phyloP scores from a whole-genome alignment of 768 basidiomycete genomes.

The Punctularia strigosozonata region DNA sequence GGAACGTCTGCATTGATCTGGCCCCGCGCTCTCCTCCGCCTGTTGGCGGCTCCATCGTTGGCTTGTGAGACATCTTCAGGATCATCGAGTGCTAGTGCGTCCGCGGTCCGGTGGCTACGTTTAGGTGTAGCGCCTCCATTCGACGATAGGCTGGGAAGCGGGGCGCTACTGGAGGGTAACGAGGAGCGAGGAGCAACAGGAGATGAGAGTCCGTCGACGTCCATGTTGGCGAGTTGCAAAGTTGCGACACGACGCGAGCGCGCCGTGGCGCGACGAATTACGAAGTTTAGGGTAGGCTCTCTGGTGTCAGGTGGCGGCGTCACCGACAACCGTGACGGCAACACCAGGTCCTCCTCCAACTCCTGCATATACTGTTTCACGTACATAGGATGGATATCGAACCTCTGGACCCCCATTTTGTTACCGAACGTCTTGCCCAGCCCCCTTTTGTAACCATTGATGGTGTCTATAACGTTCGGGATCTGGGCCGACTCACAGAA shows the following conservation, averaged over 20 bases:
- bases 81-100: conserved; percentile 33
- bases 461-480: conserved; percentile 70
- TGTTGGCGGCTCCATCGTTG: conserved; percentile 19
- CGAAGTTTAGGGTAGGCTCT: neutral
- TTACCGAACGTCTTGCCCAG: conserved; percentile 48
- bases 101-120: conserved; percentile 15
- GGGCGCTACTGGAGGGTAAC: conserved; percentile 39
- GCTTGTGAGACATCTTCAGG: conserved; percentile 23
- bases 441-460: conserved; percentile 59
- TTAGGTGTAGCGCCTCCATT: conserved; percentile 18
- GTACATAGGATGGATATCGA: conserved; percentile 26
- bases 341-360: neutral
- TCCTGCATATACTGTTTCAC: neutral
- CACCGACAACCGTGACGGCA: neutral
- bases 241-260: conserved; percentile 11
- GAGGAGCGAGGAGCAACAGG: conserved; percentile 43
- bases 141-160: conserved; percentile 23
- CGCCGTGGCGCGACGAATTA: conserved; percentile 29
- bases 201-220: conserved; percentile 45
- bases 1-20: conserved; percentile 60
- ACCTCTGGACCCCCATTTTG: conserved; percentile 55
- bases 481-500: conserved; percentile 50
- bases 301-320: neutral
- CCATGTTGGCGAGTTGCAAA: conserved; percentile 27
- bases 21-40: conserved; percentile 36